Evolutionary conservation across 1,139 yeast genomes (phyloP).

Genomic region (Taiozyma sp.): DNA sequence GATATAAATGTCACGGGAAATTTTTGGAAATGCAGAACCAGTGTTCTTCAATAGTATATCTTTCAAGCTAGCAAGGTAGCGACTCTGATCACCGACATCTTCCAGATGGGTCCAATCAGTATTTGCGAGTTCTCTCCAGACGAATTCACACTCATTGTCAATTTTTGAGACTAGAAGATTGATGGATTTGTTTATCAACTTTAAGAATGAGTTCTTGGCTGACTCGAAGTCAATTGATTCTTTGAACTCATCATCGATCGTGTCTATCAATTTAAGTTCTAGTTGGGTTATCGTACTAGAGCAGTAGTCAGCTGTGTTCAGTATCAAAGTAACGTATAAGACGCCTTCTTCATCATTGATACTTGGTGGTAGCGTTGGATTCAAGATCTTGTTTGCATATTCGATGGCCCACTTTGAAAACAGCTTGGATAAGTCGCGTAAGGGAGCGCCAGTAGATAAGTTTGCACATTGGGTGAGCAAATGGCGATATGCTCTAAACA

Average conservation of each 20-base stretch:
- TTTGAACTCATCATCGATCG: slow-evolving; percentile 37
- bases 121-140: slow-evolving; percentile 85
- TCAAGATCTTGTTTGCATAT: slow-evolving; percentile 57
- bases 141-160: slow-evolving; percentile 54
- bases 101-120: slow-evolving; percentile 67
- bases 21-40: slow-evolving; percentile 46
- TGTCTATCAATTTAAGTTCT: slow-evolving; percentile 53
- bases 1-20: slow-evolving; percentile 65
- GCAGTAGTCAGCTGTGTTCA: slow-evolving; percentile 90
- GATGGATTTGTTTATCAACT: slow-evolving; percentile 54
- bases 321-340: slow-evolving; percentile 60
- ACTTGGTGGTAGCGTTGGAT: slow-evolving; percentile 48
- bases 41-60: slow-evolving; percentile 42
- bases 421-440: slow-evolving; percentile 55
- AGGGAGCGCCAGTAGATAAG: slow-evolving; percentile 62
- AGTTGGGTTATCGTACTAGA: slow-evolving; percentile 72
- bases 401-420: slow-evolving; percentile 64
- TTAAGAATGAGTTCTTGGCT: slow-evolving; percentile 51
- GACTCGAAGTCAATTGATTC: slow-evolving; percentile 44
- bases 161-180: slow-evolving; percentile 53
- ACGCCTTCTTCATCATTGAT: slow-evolving; percentile 50
- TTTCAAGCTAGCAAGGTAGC: slow-evolving; percentile 58
- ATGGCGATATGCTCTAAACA: slow-evolving; percentile 72
- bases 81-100: slow-evolving; percentile 63
- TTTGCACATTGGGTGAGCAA: slow-evolving; percentile 71